A percentile compares a stretch with the other conserved stretches of the same genome.
These are phyloP conservation scores for Candida maris DNA, from an alignment of 805 yeast genomes.

Conservation along the genomic window DNA sequence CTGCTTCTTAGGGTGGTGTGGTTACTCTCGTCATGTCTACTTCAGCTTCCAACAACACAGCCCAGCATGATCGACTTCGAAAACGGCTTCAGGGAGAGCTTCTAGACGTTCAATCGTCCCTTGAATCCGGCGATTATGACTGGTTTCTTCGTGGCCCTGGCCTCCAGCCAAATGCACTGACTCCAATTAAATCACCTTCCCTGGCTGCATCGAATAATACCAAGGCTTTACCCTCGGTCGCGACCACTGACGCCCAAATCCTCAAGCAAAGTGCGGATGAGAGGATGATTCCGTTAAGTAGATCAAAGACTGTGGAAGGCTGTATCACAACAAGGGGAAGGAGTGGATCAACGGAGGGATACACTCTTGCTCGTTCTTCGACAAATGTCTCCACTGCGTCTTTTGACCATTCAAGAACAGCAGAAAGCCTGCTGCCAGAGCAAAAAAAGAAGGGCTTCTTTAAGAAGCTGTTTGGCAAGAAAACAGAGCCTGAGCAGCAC, in stretches of 20 bases:
- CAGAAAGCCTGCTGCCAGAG: constrained; percentile 4
- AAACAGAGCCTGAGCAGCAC: constrained; percentile 10
- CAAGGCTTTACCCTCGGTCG: constrained; percentile 27
- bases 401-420: constrained; percentile 6
- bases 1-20: constrained; percentile 1
- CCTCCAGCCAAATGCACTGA: constrained; percentile 6
- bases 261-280: constrained; percentile 6
- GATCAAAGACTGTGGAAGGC: constrained; percentile 28
- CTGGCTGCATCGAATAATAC: constrained; percentile 18
- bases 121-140: constrained; percentile 28
- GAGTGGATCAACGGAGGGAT: constrained; percentile 7
- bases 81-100: constrained; percentile 29
- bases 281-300: constrained; percentile 12
- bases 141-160: constrained; percentile 28
- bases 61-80: constrained; percentile 29
- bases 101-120: constrained; percentile 9
- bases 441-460: constrained; percentile 20
- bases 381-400: constrained; percentile 25
- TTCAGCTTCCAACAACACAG: constrained; percentile 11
- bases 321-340: constrained; percentile 8
- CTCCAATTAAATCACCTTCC: constrained; percentile 27
- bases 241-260: constrained; percentile 16
- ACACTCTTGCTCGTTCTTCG: constrained; percentile 23
- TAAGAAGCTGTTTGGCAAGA: constrained; percentile 25
- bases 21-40: constrained; percentile 10